These are phyloP conservation scores for Penicillium canescens DNA, from an alignment of 495 filamentous ascomycete genomes.

Conservation along the genomic window DNA sequence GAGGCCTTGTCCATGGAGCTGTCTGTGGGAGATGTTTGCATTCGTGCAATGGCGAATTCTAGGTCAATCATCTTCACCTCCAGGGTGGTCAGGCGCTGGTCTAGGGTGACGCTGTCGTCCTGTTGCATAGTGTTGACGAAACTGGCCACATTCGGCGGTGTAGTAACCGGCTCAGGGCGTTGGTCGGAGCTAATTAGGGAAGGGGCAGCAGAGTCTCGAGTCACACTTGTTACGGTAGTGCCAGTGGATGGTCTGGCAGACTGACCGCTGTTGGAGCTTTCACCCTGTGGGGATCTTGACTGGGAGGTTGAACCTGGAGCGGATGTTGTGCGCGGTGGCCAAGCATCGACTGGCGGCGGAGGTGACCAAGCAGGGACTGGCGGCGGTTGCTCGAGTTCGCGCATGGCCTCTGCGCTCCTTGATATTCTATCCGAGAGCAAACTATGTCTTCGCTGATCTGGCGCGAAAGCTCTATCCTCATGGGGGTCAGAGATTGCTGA, in stretches of 20 bases:
- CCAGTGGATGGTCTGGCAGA: conserved; percentile 31
- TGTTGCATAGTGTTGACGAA: conserved; percentile 45
- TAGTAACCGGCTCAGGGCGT: conserved; percentile 23
- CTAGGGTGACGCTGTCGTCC: conserved; percentile 47
- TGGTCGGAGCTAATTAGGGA: conserved; percentile 21
- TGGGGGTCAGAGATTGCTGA: conserved; percentile 30
- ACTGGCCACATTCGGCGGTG: conserved; percentile 43
- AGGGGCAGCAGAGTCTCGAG: conserved; percentile 22
- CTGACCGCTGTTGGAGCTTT: conserved; percentile 28
- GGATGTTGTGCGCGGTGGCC: conserved; percentile 28
- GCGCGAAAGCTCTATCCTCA: conserved; percentile 16
- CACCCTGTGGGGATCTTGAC: conserved; percentile 22
- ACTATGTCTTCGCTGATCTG: conserved; percentile 16
- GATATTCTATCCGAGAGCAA: conserved; percentile 30
- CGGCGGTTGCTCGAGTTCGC: conserved; percentile 24
- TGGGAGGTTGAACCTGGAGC: conserved; percentile 17
- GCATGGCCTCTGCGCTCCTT: conserved; percentile 32
- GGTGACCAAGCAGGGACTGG: conserved; percentile 28
- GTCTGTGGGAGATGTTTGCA: conserved; percentile 40
- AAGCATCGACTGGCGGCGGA: conserved; percentile 17
- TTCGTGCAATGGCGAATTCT: conserved; percentile 54
- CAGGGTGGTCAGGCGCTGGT: conserved; percentile 52
- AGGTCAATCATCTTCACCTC: conserved; percentile 58
- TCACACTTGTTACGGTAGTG: conserved; percentile 33
- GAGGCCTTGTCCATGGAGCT: conserved; percentile 14